Evolutionary conservation across 1,284 basidiomycete genomes (phyloP).

Genomic region (Athelia sp.): DNA sequence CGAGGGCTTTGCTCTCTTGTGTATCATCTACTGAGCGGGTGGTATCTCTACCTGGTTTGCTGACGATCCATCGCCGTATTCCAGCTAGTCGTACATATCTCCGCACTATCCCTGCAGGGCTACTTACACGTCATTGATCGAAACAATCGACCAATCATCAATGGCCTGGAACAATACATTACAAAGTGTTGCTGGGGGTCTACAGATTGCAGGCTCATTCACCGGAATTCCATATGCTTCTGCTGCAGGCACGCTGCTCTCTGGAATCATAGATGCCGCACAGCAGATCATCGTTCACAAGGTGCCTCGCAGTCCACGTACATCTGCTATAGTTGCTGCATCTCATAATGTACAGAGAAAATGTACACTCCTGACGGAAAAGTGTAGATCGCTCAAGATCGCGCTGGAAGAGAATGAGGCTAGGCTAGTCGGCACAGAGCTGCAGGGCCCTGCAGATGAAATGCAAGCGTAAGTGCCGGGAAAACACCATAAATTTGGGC

Average conservation of each 20-base stretch:
- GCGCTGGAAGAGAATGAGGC: constrained; percentile 32
- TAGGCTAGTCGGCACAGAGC: constrained; percentile 32
- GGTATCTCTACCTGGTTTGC: too few species aligned
- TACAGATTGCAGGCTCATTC: constrained; percentile 36
- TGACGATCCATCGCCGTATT: too few species aligned
- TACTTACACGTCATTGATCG: too few species aligned
- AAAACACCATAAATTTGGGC: too few species aligned
- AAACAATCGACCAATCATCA: too few species aligned
- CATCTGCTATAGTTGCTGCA: too few species aligned
- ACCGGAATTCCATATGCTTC: constrained; percentile 40
- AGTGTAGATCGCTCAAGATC: constrained; percentile 33
- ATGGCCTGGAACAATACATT: constrained; percentile 22
- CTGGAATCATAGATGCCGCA: constrained; percentile 36
- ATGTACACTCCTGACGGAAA: constrained; percentile 32
- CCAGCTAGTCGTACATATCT: too few species aligned
- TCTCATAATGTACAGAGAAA: constrained; percentile 36
- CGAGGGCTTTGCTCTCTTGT: too few species aligned
- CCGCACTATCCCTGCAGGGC: too few species aligned
- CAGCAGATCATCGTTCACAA: constrained; percentile 39
- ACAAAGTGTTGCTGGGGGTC: constrained; percentile 19
- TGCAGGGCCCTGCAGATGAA: constrained; percentile 36
- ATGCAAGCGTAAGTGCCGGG: constrained; percentile 36
- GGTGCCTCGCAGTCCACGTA: constrained; percentile 27
- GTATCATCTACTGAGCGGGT: too few species aligned
- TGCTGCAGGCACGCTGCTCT: constrained; percentile 32